Conservation (phyloP, 2,329 filamentous ascomycete genomes). For the Arthrobotrys megalospora region DNA sequence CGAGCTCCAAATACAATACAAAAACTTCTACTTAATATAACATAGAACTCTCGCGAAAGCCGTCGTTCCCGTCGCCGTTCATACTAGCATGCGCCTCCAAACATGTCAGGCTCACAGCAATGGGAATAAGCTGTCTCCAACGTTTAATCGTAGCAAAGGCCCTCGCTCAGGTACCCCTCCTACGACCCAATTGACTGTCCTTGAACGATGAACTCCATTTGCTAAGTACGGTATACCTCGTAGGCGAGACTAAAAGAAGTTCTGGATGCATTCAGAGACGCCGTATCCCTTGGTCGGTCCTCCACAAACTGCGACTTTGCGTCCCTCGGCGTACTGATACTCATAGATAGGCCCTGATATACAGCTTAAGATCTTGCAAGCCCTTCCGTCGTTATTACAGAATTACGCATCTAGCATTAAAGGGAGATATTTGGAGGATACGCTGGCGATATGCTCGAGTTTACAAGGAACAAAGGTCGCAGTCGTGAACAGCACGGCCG, state of each 20-base stretch:
- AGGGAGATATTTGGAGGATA: conserved; percentile 83
- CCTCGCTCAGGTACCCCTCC: conserved; percentile 72
- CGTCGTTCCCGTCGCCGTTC: conserved; percentile 92
- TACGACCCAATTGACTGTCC: not conserved
- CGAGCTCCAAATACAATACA: not conserved
- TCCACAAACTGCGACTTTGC: conserved; percentile 19
- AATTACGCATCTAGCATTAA: conserved; percentile 88
- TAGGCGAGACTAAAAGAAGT: conserved; percentile 85
- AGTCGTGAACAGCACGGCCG: conserved; percentile 94
- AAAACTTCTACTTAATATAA: conserved; percentile 8
- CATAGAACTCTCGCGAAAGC: conserved; percentile 83
- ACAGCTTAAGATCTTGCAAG: conserved; percentile 95
- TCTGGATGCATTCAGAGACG: conserved; percentile 88
- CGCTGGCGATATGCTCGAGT: conserved; percentile 91
- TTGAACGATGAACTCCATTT: not conserved
- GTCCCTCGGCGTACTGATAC: conserved; percentile 50
- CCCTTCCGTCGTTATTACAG: conserved; percentile 87
- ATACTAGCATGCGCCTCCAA: conserved; percentile 91
- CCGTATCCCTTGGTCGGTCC: conserved; percentile 70
- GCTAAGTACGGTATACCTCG: conserved; percentile 2
- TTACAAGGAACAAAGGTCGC: conserved; percentile 92
- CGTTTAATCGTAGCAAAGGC: conserved; percentile 86
- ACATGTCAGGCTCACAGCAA: conserved; percentile 89
- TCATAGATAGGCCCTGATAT: conserved; percentile 78
- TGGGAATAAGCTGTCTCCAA: conserved; percentile 89